phyloP scores from a whole-genome alignment of 2,329 filamentous ascomycete species.

The Xylariales sp. region DNA sequence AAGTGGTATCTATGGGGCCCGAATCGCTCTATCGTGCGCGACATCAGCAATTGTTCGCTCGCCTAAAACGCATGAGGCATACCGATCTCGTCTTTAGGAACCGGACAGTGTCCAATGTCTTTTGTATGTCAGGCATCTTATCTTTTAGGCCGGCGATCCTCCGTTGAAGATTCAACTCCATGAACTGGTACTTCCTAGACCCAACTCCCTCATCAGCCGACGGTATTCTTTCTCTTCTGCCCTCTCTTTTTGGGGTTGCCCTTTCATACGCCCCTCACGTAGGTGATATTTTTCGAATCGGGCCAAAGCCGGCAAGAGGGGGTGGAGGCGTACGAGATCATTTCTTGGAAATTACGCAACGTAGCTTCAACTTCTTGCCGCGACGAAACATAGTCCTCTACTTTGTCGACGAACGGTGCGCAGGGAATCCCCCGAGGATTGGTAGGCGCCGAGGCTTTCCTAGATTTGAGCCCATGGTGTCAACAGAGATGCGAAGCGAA shows the following conservation, averaged over 20 bases:
- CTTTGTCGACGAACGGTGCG: constrained; percentile 87
- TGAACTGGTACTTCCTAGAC: constrained; percentile 96
- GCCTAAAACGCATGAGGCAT: constrained; percentile 29
- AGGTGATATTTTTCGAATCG: not conserved
- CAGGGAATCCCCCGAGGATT: constrained; percentile 87
- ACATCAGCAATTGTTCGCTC: constrained; percentile 14
- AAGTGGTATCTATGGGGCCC: constrained; percentile 88
- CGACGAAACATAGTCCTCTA: constrained; percentile 86
- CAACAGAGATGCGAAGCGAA: constrained; percentile 15
- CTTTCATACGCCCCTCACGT: not conserved
- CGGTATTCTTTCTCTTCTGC: not conserved
- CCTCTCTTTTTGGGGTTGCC: not conserved
- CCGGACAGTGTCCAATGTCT: constrained; percentile 90
- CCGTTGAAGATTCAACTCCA: constrained; percentile 93
- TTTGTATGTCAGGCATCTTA: constrained; percentile 97
- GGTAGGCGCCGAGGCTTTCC: constrained; percentile 67
- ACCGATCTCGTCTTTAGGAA: constrained; percentile 85
- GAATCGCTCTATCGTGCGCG: constrained; percentile 56
- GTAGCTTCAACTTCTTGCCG: constrained; percentile 83
- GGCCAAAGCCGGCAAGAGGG: constrained; percentile 17
- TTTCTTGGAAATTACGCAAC: constrained; percentile 87
- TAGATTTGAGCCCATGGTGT: constrained; percentile 36
- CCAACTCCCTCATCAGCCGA: constrained; percentile 34
- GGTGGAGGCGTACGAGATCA: constrained; percentile 79
- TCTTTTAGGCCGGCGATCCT: constrained; percentile 84